These are phyloP conservation scores for Zygosaccharomyces sapae DNA, from an alignment of 1,139 yeast genomes.

Conservation along the genomic window DNA sequence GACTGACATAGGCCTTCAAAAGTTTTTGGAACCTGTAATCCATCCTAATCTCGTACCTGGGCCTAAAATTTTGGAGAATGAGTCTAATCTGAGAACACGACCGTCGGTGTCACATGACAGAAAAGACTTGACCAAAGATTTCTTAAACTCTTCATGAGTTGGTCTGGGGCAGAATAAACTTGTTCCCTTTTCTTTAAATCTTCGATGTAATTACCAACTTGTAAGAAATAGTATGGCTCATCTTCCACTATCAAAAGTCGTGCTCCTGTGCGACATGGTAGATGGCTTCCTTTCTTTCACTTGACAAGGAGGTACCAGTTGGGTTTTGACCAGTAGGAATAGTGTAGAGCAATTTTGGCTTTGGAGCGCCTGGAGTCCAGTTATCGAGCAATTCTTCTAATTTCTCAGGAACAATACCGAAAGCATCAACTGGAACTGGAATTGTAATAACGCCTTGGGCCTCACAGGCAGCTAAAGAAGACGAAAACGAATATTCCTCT, in stretches of 20 bases:
- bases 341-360: constrained; percentile 77
- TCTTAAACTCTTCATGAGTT: constrained; percentile 54
- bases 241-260: constrained; percentile 81
- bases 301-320: constrained; percentile 76
- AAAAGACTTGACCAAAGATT: constrained; percentile 73
- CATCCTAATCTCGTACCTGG: constrained; percentile 92
- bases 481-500: constrained; percentile 78
- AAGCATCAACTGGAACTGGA: constrained; percentile 74
- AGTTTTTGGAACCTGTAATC: constrained; percentile 73
- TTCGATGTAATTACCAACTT: constrained; percentile 63
- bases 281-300: constrained; percentile 64
- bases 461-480: constrained; percentile 77
- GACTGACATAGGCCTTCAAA: constrained; percentile 63
- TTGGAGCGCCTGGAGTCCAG: constrained; percentile 66
- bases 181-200: constrained; percentile 36
- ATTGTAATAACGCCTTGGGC: constrained; percentile 66
- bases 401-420: constrained; percentile 74
- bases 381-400: constrained; percentile 58
- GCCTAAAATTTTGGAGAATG: constrained; percentile 87
- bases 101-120: constrained; percentile 79
- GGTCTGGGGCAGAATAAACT: constrained; percentile 35
- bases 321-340: constrained; percentile 96
- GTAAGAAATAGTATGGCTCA: constrained; percentile 93
- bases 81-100: constrained; percentile 83
- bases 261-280: constrained; percentile 75